These are phyloP conservation scores for Metschnikowia vanudenii DNA, from an alignment of 805 yeast genomes.

Conservation along the genomic window DNA sequence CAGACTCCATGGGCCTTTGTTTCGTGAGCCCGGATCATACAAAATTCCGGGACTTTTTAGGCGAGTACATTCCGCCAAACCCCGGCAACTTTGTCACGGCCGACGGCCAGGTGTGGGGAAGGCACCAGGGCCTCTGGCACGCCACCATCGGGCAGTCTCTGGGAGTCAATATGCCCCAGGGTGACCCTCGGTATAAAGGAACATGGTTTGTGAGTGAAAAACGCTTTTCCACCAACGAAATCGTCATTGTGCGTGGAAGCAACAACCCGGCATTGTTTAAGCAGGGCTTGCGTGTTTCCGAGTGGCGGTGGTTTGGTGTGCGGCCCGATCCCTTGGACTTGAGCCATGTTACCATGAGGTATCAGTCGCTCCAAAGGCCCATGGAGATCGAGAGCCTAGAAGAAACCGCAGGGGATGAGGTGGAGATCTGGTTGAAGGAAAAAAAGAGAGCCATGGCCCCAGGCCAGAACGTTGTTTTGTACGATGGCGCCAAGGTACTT, in stretches of 20 bases:
- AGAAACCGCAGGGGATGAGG: conserved; percentile 14
- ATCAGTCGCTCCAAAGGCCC: conserved; percentile 70
- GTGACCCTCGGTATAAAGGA: conserved; percentile 70
- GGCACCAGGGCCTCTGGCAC: conserved; percentile 86
- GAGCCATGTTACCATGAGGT: conserved; percentile 51
- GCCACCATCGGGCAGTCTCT: conserved; percentile 92
- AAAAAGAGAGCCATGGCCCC: conserved; percentile 77
- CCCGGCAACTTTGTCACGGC: conserved; percentile 82
- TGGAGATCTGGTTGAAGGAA: conserved; percentile 33
- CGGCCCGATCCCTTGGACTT: background rate
- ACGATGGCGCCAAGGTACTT: conserved; percentile 60
- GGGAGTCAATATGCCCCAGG: conserved; percentile 85
- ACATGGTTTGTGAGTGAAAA: conserved; percentile 87
- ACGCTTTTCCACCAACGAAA: conserved; percentile 57
- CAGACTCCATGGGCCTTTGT: conserved; percentile 93
- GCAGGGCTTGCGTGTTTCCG: conserved; percentile 38
- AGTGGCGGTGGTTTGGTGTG: conserved; percentile 32
- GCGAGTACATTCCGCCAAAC: conserved; percentile 66
- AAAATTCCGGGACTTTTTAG: conserved; percentile 67
- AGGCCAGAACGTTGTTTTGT: conserved; percentile 82
- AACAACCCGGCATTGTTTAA: conserved; percentile 56
- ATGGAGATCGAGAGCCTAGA: conserved; percentile 29
- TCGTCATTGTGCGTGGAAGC: conserved; percentile 74
- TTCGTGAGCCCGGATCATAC: conserved; percentile 70
- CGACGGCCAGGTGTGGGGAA: conserved; percentile 74